phyloP scores from a whole-genome alignment of 805 yeast species.

The Candida golubevii region DNA sequence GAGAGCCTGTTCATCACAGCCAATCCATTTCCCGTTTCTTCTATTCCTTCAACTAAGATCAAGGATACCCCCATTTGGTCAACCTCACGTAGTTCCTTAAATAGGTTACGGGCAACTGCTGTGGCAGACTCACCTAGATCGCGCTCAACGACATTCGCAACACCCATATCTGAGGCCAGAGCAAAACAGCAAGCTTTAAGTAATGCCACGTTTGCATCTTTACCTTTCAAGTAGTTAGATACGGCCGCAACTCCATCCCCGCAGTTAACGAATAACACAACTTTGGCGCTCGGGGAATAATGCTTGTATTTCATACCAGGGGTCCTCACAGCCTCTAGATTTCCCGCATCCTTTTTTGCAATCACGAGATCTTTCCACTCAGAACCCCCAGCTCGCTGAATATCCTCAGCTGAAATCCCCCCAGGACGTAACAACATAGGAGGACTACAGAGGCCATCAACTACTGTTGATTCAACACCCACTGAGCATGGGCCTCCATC shows the following conservation, averaged over 20 bases:
- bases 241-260: constrained; percentile 40
- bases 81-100: constrained; percentile 66
- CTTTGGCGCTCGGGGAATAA: constrained; percentile 87
- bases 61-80: constrained; percentile 66
- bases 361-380: constrained; percentile 61
- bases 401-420: constrained; percentile 80
- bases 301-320: constrained; percentile 99
- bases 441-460: constrained; percentile 81
- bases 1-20: constrained; percentile 90
- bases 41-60: constrained; percentile 82
- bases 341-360: constrained; percentile 63
- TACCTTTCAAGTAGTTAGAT: constrained; percentile 19
- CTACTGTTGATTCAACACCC: constrained; percentile 92
- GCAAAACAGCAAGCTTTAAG: constrained; percentile 41
- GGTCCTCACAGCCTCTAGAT: constrained; percentile 69
- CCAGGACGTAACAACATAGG: constrained; percentile 93
- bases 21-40: constrained; percentile 72
- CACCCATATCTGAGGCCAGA: constrained; percentile 16
- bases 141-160: constrained; percentile 22
- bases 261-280: constrained; percentile 56
- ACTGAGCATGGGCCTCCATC: constrained; percentile 90
- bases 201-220: constrained; percentile 44
- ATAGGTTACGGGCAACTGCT: constrained; percentile 72
- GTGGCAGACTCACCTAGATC: constrained; percentile 44
- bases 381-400: constrained; percentile 59